phyloP scores from a whole-genome alignment of 2,329 filamentous ascomycete species.

The Geoglossum cookeanum region DNA sequence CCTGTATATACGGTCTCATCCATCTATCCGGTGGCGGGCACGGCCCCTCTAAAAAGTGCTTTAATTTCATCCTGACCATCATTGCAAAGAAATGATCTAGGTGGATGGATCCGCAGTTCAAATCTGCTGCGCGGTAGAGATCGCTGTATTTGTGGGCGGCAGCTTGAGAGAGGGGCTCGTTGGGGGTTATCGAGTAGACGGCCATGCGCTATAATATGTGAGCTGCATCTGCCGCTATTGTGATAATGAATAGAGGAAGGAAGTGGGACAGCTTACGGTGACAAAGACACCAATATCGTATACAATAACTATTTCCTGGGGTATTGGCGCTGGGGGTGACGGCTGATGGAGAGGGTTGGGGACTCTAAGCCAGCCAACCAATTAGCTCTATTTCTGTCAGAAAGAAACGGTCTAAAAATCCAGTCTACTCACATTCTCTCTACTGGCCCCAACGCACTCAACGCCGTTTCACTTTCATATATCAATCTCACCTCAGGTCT shows the following conservation, averaged over 20 bases:
- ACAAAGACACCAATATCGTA: not conserved
- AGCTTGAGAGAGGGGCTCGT: too few relatives aligned
- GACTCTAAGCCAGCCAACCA: too few relatives aligned
- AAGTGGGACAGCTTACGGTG: not conserved
- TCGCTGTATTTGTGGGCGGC: not conserved
- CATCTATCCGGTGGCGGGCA: not conserved
- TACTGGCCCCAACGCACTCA: too few relatives aligned
- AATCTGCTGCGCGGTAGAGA: not conserved
- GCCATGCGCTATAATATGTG: too few relatives aligned
- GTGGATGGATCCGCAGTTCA: not conserved
- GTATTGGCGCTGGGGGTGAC: not conserved
- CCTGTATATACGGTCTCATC: not conserved
- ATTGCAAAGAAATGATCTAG: not conserved
- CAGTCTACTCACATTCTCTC: too few relatives aligned
- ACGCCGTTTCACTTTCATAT: not conserved
- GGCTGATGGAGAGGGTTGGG: too few relatives aligned
- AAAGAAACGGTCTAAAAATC: too few relatives aligned
- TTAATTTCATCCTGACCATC: not conserved
- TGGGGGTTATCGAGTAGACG: too few relatives aligned
- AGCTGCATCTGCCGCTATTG: too few relatives aligned
- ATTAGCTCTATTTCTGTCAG: too few relatives aligned
- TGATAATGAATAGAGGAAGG: not conserved
- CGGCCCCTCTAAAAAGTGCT: not conserved
- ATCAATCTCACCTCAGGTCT: not conserved
- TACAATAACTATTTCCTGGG: not conserved